A percentile compares a stretch with the other conserved stretches of the same genome.
Conservation (phyloP, 2,329 filamentous ascomycete genomes). For the Trichoderma aggressivum region DNA sequence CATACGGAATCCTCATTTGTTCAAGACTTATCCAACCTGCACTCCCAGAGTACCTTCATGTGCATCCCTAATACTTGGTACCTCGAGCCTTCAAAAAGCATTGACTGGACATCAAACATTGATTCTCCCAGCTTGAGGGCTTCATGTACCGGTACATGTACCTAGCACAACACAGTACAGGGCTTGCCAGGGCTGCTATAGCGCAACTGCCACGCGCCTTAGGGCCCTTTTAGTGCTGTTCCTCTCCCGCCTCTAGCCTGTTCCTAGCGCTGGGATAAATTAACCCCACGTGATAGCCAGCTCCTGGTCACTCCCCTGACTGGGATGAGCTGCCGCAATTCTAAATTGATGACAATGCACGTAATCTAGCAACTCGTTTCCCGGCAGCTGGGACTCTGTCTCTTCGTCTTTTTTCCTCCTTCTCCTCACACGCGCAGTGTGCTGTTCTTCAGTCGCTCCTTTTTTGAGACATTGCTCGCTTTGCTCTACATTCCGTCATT, state of each 20-base stretch:
- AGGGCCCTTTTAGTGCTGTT: slow-evolving; percentile 8
- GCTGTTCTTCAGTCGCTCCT: neutral
- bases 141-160: neutral
- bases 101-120: too few relatives aligned
- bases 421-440: neutral
- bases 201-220: neutral
- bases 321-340: slow-evolving; percentile 9
- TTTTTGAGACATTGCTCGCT: neutral
- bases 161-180: neutral
- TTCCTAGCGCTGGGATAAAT: slow-evolving; percentile 1
- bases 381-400: neutral
- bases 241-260: slow-evolving; percentile 1
- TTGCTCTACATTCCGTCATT: slow-evolving; percentile 11
- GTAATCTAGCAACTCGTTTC: neutral
- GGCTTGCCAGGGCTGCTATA: neutral
- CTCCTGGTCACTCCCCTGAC: slow-evolving; percentile 19
- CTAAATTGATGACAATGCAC: neutral
- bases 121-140: too few relatives aligned
- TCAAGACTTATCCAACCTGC: neutral
- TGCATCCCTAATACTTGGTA: too few relatives aligned
- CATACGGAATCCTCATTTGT: neutral
- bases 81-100: too few relatives aligned
- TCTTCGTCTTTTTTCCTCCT: neutral
- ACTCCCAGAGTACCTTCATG: too few relatives aligned
- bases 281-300: slow-evolving; percentile 18